These are phyloP conservation scores for Canna indica DNA, from an alignment of 176 grass and related monocot species.

Conservation along the genomic window DNA sequence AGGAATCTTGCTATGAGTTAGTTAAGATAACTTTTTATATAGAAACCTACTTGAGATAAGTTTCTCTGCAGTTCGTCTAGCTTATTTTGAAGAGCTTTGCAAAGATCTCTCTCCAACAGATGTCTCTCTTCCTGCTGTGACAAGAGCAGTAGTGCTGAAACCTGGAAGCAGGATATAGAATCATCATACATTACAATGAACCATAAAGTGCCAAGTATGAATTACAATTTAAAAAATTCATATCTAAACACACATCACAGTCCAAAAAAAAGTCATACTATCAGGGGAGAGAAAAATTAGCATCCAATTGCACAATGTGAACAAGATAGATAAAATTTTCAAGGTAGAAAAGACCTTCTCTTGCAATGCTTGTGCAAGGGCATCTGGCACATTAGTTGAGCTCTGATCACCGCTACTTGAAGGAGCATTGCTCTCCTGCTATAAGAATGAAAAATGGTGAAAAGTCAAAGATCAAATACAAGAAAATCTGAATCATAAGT, in stretches of 20 bases:
- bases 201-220: conserved; percentile 1
- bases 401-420: conserved; percentile 21
- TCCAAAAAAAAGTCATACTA: background rate
- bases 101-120: conserved; percentile 62
- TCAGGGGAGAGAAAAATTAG: background rate
- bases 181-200: conserved; percentile 20
- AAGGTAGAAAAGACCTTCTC: conserved; percentile 50
- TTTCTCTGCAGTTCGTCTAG: conserved; percentile 76
- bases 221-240: conserved; percentile 1
- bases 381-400: conserved; percentile 40
- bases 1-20: background rate
- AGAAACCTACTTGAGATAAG: conserved; percentile 66
- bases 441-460: conserved; percentile 20
- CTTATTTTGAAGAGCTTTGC: conserved; percentile 46
- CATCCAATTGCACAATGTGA: background rate
- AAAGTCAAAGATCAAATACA: conserved; percentile 14
- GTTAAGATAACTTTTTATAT: background rate
- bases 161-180: conserved; percentile 37
- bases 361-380: conserved; percentile 77
- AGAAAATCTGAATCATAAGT: background rate
- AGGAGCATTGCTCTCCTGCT: conserved; percentile 2
- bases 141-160: conserved; percentile 72
- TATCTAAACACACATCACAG: background rate
- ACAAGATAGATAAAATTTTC: background rate
- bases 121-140: conserved; percentile 97